Evolutionary conservation across 179 eudicot species (phyloP), one percentile per base, ranked within the genome.

Genomic region (Actinidia arguta): DNA sequence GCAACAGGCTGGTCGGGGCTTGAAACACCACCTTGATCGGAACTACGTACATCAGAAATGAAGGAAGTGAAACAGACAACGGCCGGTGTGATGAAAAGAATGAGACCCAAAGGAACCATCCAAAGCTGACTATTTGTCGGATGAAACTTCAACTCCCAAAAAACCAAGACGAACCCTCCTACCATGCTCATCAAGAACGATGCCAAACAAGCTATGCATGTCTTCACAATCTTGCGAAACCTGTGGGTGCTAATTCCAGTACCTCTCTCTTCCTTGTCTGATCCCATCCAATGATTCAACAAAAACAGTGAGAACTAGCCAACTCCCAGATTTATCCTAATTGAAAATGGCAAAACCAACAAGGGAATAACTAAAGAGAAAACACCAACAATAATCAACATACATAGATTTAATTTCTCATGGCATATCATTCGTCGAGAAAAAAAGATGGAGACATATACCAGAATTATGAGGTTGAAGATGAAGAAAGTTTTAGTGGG

Each of bases 21-120:
- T 22, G 59, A 48, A 68, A n/a, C 63, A 36, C 36, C 64, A 36
- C 72, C 47, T 1, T 67, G 47, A 67, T 36, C 47, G 8, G 63
- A 59, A 48, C 31, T 59, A 20, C 36, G 18, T 39, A 72, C 27
- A 51, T 92, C 88, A 10, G 94, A 88, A 81, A 85, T 24, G n/a
- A 85, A 50, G 78, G 85, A 78, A 39, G 91, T 78, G n/a, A 89
- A 78, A 75, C 87, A 85, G 25, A 91, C 83, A 50, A 93, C 36
- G 31, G 90, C 59, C 9, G 98, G 98, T 0, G 98, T 93, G 50
- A 84, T 70, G 10, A 93, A 85, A 77, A 94, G 67, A 18, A 94
- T 63, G 18, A 94, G 85, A 27, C 92, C 94, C 54, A 89, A 78
- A 51, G 98, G 98, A 27, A 94, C 97, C 98, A 94, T 94, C 98